These are phyloP conservation scores for Thyridium curvatum DNA, from an alignment of 2,329 filamentous ascomycete genomes.

Conservation along the genomic window DNA sequence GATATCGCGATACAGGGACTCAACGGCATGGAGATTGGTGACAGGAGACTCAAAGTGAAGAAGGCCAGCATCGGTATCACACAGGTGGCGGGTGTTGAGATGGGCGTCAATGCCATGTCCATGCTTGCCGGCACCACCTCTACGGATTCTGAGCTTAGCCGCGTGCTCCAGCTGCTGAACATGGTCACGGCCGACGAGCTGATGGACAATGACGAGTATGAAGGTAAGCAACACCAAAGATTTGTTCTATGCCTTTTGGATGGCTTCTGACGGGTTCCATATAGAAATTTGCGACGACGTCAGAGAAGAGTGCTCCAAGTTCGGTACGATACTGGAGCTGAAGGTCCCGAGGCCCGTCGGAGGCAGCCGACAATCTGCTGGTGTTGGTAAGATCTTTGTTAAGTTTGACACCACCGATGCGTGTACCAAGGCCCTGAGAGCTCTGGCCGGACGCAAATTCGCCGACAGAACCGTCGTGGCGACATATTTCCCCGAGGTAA, in stretches of 20 bases:
- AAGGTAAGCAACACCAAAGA: constrained; percentile 52
- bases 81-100: constrained; percentile 87
- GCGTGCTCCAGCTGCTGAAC: constrained; percentile 89
- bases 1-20: constrained; percentile 84
- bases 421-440: constrained; percentile 76
- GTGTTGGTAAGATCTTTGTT: constrained; percentile 96
- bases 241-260: not conserved
- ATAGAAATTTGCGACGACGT: constrained; percentile 97
- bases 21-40: constrained; percentile 89
- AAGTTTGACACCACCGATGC: constrained; percentile 78
- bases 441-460: constrained; percentile 93
- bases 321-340: constrained; percentile 75
- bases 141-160: constrained; percentile 69
- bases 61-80: constrained; percentile 90
- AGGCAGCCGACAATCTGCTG: constrained; percentile 75
- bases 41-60: constrained; percentile 75
- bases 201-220: constrained; percentile 89
- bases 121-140: constrained; percentile 90
- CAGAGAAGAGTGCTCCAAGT: constrained; percentile 87
- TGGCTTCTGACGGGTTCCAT: not conserved
- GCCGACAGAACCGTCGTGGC: constrained; percentile 93
- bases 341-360: constrained; percentile 87
- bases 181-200: constrained; percentile 98
- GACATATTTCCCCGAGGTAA: constrained; percentile 91
- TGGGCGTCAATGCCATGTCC: constrained; percentile 96